phyloP scores from a whole-genome alignment of 1,139 yeast species.

The Taphrina flavorubra region DNA sequence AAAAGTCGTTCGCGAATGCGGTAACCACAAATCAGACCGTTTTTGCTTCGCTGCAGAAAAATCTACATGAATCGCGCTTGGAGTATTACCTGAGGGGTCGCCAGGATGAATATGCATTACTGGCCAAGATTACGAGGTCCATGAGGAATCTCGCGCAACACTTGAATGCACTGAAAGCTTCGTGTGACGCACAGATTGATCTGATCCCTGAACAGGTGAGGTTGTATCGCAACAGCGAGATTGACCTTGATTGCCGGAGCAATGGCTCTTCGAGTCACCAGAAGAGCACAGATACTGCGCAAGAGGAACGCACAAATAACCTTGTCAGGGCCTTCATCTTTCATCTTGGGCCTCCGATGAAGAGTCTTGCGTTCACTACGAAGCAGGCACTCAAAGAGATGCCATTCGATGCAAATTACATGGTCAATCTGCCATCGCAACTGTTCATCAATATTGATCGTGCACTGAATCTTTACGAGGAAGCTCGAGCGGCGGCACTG shows the following conservation, averaged over 20 bases:
- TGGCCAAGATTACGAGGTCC: conserved; percentile 59
- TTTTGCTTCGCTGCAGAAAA: conserved; percentile 55
- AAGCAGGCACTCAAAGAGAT: conserved; percentile 65
- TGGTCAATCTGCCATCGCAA: conserved; percentile 53
- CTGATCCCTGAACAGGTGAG: conserved; percentile 35
- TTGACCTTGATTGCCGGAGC: background rate
- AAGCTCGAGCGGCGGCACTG: conserved; percentile 65
- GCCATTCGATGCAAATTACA: conserved; percentile 59
- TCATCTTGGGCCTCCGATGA: conserved; percentile 74
- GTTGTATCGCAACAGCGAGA: conserved; percentile 12
- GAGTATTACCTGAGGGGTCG: conserved; percentile 65
- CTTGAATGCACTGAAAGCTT: conserved; percentile 69
- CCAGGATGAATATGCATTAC: conserved; percentile 60
- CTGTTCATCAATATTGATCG: conserved; percentile 58
- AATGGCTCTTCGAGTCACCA: background rate
- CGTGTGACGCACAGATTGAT: conserved; percentile 37
- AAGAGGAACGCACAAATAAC: conserved; percentile 47
- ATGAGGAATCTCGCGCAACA: conserved; percentile 63
- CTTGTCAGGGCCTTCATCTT: conserved; percentile 59
- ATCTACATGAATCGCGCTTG: conserved; percentile 66
- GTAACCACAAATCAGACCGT: conserved; percentile 53
- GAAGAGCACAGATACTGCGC: conserved; percentile 51
- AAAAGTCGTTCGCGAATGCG: conserved; percentile 17
- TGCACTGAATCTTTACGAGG: conserved; percentile 64
- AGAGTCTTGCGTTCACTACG: conserved; percentile 68